phyloP scores from a whole-genome alignment of 2,329 filamentous ascomycete genomes.

The Esteya vermicola region DNA sequence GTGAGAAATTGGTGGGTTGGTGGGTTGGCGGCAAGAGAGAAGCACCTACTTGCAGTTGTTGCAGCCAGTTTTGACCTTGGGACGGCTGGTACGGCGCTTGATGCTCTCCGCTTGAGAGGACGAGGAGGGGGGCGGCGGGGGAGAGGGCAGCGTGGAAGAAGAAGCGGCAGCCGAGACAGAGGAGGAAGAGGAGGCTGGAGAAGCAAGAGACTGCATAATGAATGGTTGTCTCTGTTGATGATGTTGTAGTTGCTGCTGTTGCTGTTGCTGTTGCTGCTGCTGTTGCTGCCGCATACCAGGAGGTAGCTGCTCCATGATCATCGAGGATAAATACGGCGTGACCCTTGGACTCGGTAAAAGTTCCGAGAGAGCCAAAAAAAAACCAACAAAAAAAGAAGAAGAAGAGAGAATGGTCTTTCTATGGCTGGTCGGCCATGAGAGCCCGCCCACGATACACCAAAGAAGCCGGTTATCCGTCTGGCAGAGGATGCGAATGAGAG shows the following conservation, averaged over 20 bases:
- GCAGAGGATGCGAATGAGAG: too few species aligned
- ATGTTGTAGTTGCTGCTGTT: neutral
- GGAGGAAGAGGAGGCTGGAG: neutral
- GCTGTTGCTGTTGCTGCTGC: neutral
- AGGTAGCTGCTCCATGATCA: neutral
- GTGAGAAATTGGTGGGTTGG: slow-evolving; percentile 7
- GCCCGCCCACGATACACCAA: too few species aligned
- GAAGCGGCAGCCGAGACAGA: neutral
- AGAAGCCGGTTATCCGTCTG: too few species aligned
- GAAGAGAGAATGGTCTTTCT: neutral
- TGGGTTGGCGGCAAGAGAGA: neutral
- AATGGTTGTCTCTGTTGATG: neutral
- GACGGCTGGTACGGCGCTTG: slow-evolving; percentile 38
- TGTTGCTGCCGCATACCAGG: neutral
- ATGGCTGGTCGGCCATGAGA: neutral
- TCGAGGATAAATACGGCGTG: too few species aligned
- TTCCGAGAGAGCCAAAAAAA: too few species aligned
- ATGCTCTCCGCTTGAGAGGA: neutral
- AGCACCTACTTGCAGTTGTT: slow-evolving; percentile 51
- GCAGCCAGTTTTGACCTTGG: slow-evolving; percentile 54
- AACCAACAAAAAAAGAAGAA: too few species aligned
- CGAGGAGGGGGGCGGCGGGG: neutral
- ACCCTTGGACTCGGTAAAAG: too few species aligned
- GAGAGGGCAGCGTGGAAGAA: neutral
- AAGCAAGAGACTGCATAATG: neutral